These are phyloP conservation scores for Botrytis medusae DNA, from an alignment of 2,329 filamentous ascomycete species.

Conservation along the genomic window DNA sequence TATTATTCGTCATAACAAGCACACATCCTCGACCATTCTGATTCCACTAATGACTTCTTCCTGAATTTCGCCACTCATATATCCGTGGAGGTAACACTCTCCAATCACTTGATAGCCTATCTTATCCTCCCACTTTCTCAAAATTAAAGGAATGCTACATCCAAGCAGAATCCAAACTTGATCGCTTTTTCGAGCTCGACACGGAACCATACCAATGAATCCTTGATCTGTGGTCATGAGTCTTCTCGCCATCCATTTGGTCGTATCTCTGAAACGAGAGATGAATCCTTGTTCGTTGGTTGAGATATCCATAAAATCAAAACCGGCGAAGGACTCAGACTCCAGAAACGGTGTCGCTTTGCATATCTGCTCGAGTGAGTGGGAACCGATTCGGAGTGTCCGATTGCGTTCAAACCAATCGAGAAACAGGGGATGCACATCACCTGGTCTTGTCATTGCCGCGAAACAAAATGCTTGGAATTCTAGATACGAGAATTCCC, in stretches of 20 bases:
- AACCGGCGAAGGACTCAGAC: too few species aligned
- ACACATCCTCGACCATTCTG: slow-evolving; percentile 2
- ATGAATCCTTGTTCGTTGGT: not conserved
- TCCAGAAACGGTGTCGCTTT: not conserved
- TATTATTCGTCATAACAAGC: slow-evolving; percentile 1
- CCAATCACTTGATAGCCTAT: slow-evolving; percentile 24
- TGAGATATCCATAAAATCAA: not conserved
- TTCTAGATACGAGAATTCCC: not conserved
- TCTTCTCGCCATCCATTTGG: slow-evolving; percentile 2
- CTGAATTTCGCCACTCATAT: slow-evolving; percentile 28
- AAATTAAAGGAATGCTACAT: slow-evolving; percentile 28
- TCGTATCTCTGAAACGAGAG: not conserved
- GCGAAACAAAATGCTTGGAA: not conserved
- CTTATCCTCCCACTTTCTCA: slow-evolving; percentile 20
- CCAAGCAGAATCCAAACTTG: slow-evolving; percentile 28
- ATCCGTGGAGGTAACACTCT: slow-evolving; percentile 29
- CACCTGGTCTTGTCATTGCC: not conserved
- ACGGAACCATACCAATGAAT: slow-evolving; percentile 22
- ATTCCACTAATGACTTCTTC: not conserved
- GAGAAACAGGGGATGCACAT: not conserved
- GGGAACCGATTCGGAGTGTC: not conserved
- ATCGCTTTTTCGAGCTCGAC: slow-evolving; percentile 24
- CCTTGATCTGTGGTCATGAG: not conserved
- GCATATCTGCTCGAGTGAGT: slow-evolving; percentile 13
- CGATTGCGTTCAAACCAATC: slow-evolving; percentile 10